Conservation (phyloP, 78 protist species). For the Polysphondylium violaceum region DNA sequence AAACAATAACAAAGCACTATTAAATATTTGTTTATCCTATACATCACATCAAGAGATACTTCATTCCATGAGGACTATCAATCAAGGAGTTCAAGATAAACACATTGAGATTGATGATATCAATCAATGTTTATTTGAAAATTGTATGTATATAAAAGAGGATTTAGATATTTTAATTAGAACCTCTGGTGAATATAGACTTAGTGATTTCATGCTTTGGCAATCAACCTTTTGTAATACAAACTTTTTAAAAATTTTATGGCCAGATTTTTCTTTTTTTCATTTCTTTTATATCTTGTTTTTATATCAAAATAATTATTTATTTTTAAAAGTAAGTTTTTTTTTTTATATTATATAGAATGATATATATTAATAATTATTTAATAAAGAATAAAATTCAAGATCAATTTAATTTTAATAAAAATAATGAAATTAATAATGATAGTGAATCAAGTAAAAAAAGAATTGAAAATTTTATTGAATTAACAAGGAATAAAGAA, state of each 20-base stretch:
- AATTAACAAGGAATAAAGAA: too few species aligned
- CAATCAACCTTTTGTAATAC: slow-evolving; percentile 73
- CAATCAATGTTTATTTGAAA: slow-evolving; percentile 24
- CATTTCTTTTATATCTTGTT: slow-evolving; percentile 61
- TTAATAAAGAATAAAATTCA: slow-evolving; percentile 19
- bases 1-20: slow-evolving; percentile 52
- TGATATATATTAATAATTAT: slow-evolving; percentile 15
- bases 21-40: slow-evolving; percentile 91
- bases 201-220: slow-evolving; percentile 93
- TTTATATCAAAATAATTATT: slow-evolving; percentile 33
- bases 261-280: slow-evolving; percentile 76
- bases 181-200: slow-evolving; percentile 94
- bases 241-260: slow-evolving; percentile 26
- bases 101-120: slow-evolving; percentile 51
- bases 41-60: slow-evolving; percentile 90
- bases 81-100: slow-evolving; percentile 35
- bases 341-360: too few species aligned
- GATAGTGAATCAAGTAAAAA: too few species aligned
- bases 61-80: slow-evolving; percentile 44
- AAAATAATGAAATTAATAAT: not conserved
- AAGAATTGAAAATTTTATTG: too few species aligned
- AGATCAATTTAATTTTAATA: slow-evolving; percentile 1
- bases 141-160: slow-evolving; percentile 40
- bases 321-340: not conserved
- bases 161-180: slow-evolving; percentile 89